Percentiles rank a stretch among this genome's conserved stretches.
These are phyloP conservation scores for Tetradesmus obliquus DNA, from an alignment of 139 green algal species.

Conservation along the genomic window DNA sequence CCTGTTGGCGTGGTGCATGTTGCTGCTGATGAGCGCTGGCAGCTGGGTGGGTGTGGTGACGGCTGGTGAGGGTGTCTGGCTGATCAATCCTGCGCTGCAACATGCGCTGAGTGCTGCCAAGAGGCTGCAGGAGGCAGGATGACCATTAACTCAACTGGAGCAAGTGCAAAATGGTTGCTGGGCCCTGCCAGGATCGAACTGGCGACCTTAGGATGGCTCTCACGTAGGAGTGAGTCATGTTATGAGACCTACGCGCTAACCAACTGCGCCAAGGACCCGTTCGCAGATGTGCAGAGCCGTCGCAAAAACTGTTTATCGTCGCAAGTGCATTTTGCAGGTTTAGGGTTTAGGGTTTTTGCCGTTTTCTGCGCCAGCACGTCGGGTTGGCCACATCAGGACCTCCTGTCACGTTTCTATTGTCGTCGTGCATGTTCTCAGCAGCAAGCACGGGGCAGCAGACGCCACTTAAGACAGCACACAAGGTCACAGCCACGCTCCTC, in stretches of 20 bases:
- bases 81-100: background rate
- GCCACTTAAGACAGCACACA: too few relatives aligned
- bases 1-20: background rate
- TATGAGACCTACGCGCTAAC: conserved; percentile 5
- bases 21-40: background rate
- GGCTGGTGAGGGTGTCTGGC: background rate
- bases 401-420: too few relatives aligned
- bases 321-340: background rate
- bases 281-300: background rate
- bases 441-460: too few relatives aligned
- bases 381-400: too few relatives aligned
- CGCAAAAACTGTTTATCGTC: background rate
- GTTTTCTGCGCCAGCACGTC: too few relatives aligned
- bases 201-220: conserved; percentile 2
- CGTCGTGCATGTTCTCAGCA: too few relatives aligned
- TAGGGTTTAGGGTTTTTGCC: background rate
- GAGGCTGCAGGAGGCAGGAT: background rate
- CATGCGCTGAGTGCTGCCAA: background rate
- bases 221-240: conserved; percentile 1
- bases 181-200: conserved; percentile 1
- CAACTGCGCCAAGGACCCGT: conserved; percentile 1
- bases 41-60: background rate
- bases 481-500: too few relatives aligned
- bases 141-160: background rate
- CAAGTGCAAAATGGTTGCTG: background rate